Percentiles rank a stretch among this genome's conserved stretches.
Conservation (phyloP, 2,329 filamentous ascomycete genomes). For the Zarea fungicola region DNA sequence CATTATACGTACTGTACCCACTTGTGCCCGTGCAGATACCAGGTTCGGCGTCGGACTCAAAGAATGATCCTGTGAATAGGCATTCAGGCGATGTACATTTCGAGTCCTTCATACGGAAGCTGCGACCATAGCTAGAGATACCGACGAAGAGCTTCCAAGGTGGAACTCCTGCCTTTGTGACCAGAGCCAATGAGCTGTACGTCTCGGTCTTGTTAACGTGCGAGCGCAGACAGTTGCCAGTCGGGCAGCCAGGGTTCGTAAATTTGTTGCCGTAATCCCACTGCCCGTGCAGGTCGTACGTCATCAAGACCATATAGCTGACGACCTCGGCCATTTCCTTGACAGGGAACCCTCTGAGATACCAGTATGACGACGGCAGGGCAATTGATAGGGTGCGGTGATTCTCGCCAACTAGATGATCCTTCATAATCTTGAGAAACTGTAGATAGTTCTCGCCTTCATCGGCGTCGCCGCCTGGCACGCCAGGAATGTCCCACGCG, state of each 20-base stretch:
- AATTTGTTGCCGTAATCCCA: slow-evolving; percentile 27
- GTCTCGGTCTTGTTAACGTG: slow-evolving; percentile 35
- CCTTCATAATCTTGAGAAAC: slow-evolving; percentile 22
- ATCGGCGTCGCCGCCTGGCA: slow-evolving; percentile 18
- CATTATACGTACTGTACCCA: too few species aligned
- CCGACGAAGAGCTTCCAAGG: slow-evolving; percentile 27
- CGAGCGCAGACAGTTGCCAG: slow-evolving; percentile 30
- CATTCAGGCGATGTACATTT: slow-evolving; percentile 20
- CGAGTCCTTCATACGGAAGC: slow-evolving; percentile 24
- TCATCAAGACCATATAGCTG: slow-evolving; percentile 61
- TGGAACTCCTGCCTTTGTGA: slow-evolving; percentile 28
- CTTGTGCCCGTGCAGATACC: slow-evolving; percentile 25
- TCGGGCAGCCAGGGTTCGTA: slow-evolving; percentile 20
- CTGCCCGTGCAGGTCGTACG: slow-evolving; percentile 33
- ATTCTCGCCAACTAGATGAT: slow-evolving; percentile 14
- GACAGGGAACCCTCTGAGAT: slow-evolving; percentile 45
- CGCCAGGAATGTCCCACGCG: slow-evolving; percentile 21
- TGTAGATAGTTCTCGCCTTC: slow-evolving; percentile 29
- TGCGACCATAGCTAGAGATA: slow-evolving; percentile 26
- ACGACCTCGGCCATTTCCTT: slow-evolving; percentile 40
- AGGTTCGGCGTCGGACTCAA: slow-evolving; percentile 17
- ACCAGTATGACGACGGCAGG: slow-evolving; percentile 32
- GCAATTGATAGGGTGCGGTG: slow-evolving; percentile 17
- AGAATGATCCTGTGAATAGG: slow-evolving; percentile 17
- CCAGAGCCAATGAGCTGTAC: slow-evolving; percentile 25